phyloP scores from a whole-genome alignment of 2,329 filamentous ascomycete species.

The Beauveria sp. region DNA sequence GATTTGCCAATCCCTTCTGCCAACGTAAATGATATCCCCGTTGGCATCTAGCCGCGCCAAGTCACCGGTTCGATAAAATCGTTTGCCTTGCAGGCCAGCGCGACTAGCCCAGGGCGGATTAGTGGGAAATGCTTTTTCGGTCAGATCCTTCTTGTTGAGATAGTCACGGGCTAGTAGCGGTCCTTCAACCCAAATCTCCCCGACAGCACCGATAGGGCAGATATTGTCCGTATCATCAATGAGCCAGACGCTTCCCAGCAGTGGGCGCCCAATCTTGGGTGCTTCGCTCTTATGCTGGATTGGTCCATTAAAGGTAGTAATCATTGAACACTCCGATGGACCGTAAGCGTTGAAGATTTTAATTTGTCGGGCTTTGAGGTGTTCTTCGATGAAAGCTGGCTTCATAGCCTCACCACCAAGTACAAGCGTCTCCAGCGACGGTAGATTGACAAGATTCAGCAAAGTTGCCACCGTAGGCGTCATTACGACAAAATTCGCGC shows the following conservation, averaged over 20 bases:
- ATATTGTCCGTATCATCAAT: slow-evolving; percentile 15
- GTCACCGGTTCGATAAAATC: slow-evolving; percentile 38
- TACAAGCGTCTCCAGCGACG: neutral
- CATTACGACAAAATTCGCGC: slow-evolving; percentile 8
- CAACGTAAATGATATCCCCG: slow-evolving; percentile 30
- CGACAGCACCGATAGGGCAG: slow-evolving; percentile 18
- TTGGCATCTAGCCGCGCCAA: slow-evolving; percentile 29
- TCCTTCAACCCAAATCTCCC: slow-evolving; percentile 29
- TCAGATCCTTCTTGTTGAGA: slow-evolving; percentile 26
- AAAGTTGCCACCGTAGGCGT: slow-evolving; percentile 1
- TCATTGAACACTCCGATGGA: slow-evolving; percentile 31
- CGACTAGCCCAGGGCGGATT: neutral
- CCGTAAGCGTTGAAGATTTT: slow-evolving; percentile 32
- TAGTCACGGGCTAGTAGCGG: slow-evolving; percentile 42
- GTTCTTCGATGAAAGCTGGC: slow-evolving; percentile 16
- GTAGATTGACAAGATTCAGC: slow-evolving; percentile 3
- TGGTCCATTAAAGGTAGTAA: neutral
- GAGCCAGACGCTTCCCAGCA: slow-evolving; percentile 15
- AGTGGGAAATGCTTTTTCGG: slow-evolving; percentile 21
- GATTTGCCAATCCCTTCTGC: slow-evolving; percentile 47
- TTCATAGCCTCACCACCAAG: neutral
- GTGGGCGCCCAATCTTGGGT: slow-evolving; percentile 4
- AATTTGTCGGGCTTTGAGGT: slow-evolving; percentile 26
- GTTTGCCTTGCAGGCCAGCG: slow-evolving; percentile 5
- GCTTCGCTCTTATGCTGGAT: neutral